These are phyloP conservation scores for Porodaedalea pini DNA, from an alignment of 1,284 basidiomycete species.

Conservation along the genomic window DNA sequence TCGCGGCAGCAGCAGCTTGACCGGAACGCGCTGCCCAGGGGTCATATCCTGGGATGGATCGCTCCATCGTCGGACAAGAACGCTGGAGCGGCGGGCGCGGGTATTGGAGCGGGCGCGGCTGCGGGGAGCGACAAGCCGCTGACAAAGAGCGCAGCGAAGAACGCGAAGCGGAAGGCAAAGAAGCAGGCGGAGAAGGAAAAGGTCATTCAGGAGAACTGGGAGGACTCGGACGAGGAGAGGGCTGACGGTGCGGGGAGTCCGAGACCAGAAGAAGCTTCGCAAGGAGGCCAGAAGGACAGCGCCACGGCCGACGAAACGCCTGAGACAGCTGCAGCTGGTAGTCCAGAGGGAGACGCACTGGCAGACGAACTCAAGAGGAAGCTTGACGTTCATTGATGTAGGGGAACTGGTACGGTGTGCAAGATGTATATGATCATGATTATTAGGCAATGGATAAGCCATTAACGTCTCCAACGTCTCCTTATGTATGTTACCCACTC, in stretches of 20 bases:
- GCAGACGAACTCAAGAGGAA: constrained; percentile 42
- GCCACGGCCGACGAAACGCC: background rate
- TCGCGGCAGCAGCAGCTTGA: constrained; percentile 73
- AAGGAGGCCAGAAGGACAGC: constrained; percentile 4
- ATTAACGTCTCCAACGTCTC: background rate
- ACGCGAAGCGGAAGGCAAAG: constrained; percentile 78
- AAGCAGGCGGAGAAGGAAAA: constrained; percentile 57
- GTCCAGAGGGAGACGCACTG: constrained; percentile 32
- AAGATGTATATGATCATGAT: background rate
- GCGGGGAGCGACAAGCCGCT: constrained; percentile 28
- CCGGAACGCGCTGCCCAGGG: constrained; percentile 57
- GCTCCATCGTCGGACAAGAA: constrained; percentile 50
- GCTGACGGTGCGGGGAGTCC: constrained; percentile 23
- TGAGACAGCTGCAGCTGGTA: background rate
- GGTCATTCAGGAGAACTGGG: constrained; percentile 67
- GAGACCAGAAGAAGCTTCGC: constrained; percentile 18
- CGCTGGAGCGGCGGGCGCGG: constrained; percentile 28
- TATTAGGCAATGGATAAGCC: background rate
- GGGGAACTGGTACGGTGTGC: background rate
- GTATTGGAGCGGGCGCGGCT: constrained; percentile 22
- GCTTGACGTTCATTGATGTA: constrained; percentile 34
- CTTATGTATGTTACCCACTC: background rate
- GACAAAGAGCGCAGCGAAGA: constrained; percentile 41
- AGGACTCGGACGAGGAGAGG: constrained; percentile 64
- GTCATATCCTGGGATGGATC: constrained; percentile 75